These are phyloP conservation scores for Talaromyces sp. DNA, from an alignment of 2,329 filamentous ascomycete genomes.

Conservation along the genomic window DNA sequence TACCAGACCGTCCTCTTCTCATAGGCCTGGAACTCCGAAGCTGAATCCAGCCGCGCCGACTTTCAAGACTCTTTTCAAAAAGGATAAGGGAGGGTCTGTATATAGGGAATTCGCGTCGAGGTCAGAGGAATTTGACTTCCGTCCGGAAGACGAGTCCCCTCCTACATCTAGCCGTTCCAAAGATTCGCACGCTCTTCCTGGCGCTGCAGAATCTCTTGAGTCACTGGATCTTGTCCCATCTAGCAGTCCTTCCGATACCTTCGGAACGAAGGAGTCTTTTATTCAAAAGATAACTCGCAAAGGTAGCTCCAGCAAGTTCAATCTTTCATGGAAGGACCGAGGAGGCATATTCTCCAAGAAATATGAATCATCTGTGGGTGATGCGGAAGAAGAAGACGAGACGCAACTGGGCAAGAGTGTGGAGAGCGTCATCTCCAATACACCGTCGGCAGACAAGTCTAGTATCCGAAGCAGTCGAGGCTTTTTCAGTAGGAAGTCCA, in stretches of 20 bases:
- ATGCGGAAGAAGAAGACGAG: conserved; percentile 46
- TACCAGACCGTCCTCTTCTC: conserved; percentile 62
- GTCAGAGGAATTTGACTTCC: conserved; percentile 28
- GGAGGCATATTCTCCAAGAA: conserved; percentile 47
- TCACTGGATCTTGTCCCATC: conserved; percentile 47
- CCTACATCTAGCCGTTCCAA: conserved; percentile 44
- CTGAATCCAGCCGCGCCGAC: conserved; percentile 87
- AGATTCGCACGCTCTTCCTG: conserved; percentile 44
- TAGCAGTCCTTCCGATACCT: conserved; percentile 39
- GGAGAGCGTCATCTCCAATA: conserved; percentile 41
- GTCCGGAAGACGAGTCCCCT: conserved; percentile 40
- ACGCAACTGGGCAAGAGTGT: conserved; percentile 43
- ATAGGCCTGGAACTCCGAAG: conserved; percentile 55
- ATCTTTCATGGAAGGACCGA: conserved; percentile 50
- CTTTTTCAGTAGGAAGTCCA: conserved; percentile 48
- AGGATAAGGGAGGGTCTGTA: conserved; percentile 40
- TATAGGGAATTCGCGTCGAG: conserved; percentile 20
- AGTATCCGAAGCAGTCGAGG: conserved; percentile 42
- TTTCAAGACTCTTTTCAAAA: conserved; percentile 69
- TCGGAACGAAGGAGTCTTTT: conserved; percentile 46
- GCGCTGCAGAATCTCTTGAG: conserved; percentile 47
- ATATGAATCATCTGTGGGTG: conserved; percentile 41
- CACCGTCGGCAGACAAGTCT: conserved; percentile 41
- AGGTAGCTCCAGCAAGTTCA: conserved; percentile 50
- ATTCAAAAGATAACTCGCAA: conserved; percentile 52